These are phyloP conservation scores for California macrophylla DNA, from an alignment of 441 rosid species.

Conservation along the genomic window DNA sequence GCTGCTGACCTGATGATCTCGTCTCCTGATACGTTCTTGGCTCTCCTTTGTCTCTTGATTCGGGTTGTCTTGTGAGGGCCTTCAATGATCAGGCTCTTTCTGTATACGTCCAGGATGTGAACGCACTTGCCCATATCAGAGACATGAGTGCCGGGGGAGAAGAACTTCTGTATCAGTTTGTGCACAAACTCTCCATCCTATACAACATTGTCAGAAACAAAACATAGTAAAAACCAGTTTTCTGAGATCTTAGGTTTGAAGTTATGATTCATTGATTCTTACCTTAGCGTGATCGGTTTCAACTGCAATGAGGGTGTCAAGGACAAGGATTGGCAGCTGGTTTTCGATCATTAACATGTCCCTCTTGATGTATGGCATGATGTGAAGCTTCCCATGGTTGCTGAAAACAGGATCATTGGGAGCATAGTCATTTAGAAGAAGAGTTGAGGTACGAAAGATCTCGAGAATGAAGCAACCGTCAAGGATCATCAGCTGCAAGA, in stretches of 20 bases:
- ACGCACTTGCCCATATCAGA: not conserved
- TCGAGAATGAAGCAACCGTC: not conserved
- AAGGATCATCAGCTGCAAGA: not conserved
- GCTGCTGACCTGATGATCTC: not conserved
- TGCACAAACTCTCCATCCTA: not conserved
- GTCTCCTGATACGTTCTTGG: not conserved
- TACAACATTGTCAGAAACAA: not conserved
- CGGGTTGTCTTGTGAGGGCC: not conserved
- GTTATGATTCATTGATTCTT: not conserved
- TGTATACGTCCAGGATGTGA: not conserved
- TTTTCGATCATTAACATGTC: not conserved
- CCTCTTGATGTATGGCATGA: not conserved
- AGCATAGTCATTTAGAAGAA: not conserved
- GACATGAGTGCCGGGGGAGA: not conserved
- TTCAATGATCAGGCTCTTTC: not conserved
- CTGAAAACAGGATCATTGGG: not conserved
- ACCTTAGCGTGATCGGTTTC: not conserved
- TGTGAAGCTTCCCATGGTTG: constrained; percentile 3
- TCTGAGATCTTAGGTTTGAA: no score
- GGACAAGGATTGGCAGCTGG: not conserved
- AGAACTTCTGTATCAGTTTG: not conserved
- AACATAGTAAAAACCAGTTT: not conserved
- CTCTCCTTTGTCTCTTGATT: not conserved
- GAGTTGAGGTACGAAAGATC: not conserved
- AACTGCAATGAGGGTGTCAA: not conserved